A percentile compares a stretch with the other conserved stretches of the same genome.
phyloP scores from a whole-genome alignment of 768 basidiomycete genomes.

The Gloeopeniophorella convolvens region DNA sequence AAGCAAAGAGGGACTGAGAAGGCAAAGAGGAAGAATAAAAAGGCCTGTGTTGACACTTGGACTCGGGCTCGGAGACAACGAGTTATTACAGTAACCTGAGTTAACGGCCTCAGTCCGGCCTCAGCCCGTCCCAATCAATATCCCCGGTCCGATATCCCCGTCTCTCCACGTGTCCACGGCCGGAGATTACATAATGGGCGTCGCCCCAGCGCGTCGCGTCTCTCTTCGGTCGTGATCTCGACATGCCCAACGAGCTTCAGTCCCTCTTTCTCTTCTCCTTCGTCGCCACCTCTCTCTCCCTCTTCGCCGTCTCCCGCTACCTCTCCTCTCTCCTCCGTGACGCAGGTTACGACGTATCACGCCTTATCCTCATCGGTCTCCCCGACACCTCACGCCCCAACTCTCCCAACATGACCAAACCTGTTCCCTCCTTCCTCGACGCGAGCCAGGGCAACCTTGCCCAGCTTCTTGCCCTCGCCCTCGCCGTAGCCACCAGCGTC shows the following conservation, averaged over 20 bases:
- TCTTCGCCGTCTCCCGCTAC: slow-evolving; percentile 40
- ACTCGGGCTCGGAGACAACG: too few species aligned
- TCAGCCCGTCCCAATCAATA: neutral
- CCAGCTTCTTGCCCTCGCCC: slow-evolving; percentile 47
- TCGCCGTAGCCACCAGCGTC: slow-evolving; percentile 42
- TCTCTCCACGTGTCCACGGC: neutral
- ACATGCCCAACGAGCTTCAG: slow-evolving; percentile 59
- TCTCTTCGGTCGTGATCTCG: too few species aligned
- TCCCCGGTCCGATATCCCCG: neutral
- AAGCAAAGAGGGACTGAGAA: slow-evolving; percentile 18
- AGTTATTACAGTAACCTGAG: too few species aligned
- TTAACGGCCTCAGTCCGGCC: neutral
- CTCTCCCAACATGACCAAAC: slow-evolving; percentile 13
- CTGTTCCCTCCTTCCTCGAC: slow-evolving; percentile 24
- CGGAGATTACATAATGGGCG: too few species aligned
- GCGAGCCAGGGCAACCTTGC: slow-evolving; percentile 30
- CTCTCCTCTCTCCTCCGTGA: slow-evolving; percentile 39
- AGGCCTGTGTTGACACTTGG: neutral
- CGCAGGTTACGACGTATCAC: slow-evolving; percentile 51
- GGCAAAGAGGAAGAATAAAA: slow-evolving; percentile 3
- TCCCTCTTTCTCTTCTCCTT: slow-evolving; percentile 50
- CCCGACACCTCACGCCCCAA: slow-evolving; percentile 25
- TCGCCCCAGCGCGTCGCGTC: too few species aligned
- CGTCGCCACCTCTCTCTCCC: slow-evolving; percentile 38
- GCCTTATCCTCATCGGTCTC: slow-evolving; percentile 60